These are phyloP conservation scores for Fusarium austroafricanum DNA, from an alignment of 2,329 filamentous ascomycete species.

Conservation along the genomic window DNA sequence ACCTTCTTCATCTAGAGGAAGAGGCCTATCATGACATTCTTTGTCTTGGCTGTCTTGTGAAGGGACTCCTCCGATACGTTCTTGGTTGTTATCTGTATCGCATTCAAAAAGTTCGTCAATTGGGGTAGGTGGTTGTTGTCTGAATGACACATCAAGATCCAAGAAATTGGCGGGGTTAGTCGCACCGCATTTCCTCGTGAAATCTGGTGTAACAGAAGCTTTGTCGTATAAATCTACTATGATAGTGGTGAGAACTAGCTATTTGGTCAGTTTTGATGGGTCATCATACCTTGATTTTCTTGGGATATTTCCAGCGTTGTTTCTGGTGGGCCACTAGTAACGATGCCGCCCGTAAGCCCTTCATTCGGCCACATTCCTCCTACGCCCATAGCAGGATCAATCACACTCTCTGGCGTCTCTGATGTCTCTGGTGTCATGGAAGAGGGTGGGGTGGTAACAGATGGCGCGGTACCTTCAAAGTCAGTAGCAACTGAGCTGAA, in stretches of 20 bases:
- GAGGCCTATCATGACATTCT: background rate
- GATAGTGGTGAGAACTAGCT: background rate
- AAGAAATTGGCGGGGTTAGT: background rate
- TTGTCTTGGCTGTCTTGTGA: background rate
- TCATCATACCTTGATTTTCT: background rate
- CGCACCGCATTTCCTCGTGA: background rate
- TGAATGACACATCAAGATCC: background rate
- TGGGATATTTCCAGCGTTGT: background rate
- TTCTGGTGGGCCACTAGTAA: background rate
- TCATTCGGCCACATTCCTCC: background rate
- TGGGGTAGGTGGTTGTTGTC: no score
- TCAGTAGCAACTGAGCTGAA: background rate
- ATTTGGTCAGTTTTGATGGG: background rate
- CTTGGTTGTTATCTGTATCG: background rate
- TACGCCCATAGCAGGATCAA: background rate
- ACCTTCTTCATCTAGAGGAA: background rate
- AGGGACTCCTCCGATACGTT: background rate
- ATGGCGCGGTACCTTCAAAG: background rate
- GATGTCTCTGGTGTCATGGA: no score
- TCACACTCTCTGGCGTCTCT: background rate
- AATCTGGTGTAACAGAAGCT: background rate
- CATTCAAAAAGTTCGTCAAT: no score
- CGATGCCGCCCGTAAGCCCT: background rate
- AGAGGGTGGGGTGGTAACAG: background rate
- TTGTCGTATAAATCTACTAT: background rate